Conservation (phyloP, 805 yeast genomes). For the Starmerella asiatica region DNA sequence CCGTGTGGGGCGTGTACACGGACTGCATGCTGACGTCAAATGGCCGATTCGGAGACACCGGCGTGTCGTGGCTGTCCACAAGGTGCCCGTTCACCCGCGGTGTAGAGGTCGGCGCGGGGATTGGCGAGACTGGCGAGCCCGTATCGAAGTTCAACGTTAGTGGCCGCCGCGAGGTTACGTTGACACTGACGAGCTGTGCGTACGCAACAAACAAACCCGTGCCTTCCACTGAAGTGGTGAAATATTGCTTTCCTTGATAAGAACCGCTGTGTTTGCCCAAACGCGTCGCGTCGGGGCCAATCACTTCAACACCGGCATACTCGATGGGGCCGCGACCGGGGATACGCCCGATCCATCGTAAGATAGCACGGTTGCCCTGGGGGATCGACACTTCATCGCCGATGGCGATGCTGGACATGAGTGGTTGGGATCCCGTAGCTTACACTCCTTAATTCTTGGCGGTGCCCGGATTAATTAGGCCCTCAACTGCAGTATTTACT, state of each 20-base stretch:
- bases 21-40: not conserved
- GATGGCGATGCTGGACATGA: constrained; percentile 17
- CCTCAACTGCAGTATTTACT: too few species aligned
- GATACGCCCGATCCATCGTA: constrained; percentile 61
- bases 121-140: not conserved
- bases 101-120: not conserved
- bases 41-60: not conserved
- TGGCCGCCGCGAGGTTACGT: constrained; percentile 11
- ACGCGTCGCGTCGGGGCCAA: constrained; percentile 41
- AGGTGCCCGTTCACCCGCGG: too few species aligned
- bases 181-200: constrained; percentile 23
- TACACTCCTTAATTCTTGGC: too few species aligned
- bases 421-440: too few species aligned
- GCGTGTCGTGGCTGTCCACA: not conserved
- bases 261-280: constrained; percentile 79
- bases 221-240: constrained; percentile 46
- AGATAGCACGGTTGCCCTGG: constrained; percentile 53
- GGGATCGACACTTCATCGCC: constrained; percentile 36
- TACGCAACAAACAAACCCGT: constrained; percentile 60
- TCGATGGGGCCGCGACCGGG: constrained; percentile 50
- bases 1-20: not conserved
- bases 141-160: constrained; percentile 1
- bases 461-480: too few species aligned
- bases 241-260: constrained; percentile 57
- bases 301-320: constrained; percentile 77